phyloP scores from a whole-genome alignment of 192 early-diverging fungal species.

The Coemansia sp. region DNA sequence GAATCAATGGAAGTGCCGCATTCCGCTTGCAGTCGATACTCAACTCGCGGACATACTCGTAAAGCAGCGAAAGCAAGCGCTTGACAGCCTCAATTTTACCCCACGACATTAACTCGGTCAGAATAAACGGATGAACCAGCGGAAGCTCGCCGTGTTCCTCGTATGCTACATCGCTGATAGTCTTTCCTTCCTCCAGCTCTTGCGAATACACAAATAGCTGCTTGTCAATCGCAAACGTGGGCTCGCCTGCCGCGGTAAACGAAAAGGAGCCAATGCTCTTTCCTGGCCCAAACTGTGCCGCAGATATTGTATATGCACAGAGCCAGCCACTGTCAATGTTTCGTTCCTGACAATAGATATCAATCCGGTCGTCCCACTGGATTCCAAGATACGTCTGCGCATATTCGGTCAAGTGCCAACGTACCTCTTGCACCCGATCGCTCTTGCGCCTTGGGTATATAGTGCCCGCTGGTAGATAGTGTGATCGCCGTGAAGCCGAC shows the following conservation, averaged over 20 bases:
- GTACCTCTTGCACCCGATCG: constrained; percentile 48
- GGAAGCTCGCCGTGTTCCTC: constrained; percentile 53
- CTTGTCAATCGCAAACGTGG: constrained; percentile 44
- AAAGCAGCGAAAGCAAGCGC: constrained; percentile 32
- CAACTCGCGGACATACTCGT: constrained; percentile 45
- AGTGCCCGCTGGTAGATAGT: constrained; percentile 52
- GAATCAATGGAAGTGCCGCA: constrained; percentile 29
- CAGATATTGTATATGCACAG: constrained; percentile 27
- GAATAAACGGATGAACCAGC: constrained; percentile 43
- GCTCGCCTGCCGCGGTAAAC: constrained; percentile 47
- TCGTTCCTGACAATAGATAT: constrained; percentile 52
- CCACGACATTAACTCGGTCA: constrained; percentile 55
- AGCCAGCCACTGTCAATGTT: constrained; percentile 45
- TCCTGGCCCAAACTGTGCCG: constrained; percentile 35
- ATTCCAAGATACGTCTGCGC: constrained; percentile 55
- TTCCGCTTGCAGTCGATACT: constrained; percentile 21
- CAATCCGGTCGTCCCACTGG: constrained; percentile 50
- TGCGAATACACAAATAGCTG: constrained; percentile 36
- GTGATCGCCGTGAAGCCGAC: constrained; percentile 53
- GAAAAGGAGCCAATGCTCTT: constrained; percentile 50
- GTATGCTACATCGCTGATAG: constrained; percentile 34
- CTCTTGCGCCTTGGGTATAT: constrained; percentile 38
- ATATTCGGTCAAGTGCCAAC: constrained; percentile 54
- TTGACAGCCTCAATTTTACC: constrained; percentile 38
- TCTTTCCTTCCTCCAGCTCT: constrained; percentile 13